phyloP scores from a whole-genome alignment of 2,329 filamentous ascomycete species.

The Helotiales sp. region DNA sequence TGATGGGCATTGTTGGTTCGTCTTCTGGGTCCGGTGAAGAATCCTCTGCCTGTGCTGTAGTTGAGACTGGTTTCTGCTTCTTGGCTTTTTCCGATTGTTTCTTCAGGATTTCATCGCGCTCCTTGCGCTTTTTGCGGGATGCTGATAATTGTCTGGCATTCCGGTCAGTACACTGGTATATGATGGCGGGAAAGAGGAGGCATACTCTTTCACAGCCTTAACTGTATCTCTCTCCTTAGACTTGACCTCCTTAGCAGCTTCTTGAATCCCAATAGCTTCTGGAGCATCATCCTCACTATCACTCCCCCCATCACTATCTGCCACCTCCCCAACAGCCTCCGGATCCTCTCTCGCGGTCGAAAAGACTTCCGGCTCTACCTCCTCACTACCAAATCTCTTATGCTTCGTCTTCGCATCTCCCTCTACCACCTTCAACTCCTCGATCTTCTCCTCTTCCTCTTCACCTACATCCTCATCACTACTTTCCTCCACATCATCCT shows the following conservation, averaged over 20 bases:
- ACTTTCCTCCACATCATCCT: conserved; percentile 22
- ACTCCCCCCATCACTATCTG: conserved; percentile 12
- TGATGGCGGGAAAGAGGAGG: conserved; percentile 12
- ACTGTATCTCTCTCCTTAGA: conserved; percentile 34
- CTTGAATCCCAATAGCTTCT: conserved; percentile 38
- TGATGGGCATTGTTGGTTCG: background rate
- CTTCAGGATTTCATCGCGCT: conserved; percentile 36
- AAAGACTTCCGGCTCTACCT: conserved; percentile 26
- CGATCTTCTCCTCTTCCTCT: background rate
- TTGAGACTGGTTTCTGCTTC: conserved; percentile 30
- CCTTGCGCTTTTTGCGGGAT: conserved; percentile 40
- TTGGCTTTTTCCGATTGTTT: conserved; percentile 37
- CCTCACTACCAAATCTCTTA: conserved; percentile 36
- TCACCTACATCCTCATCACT: conserved; percentile 11
- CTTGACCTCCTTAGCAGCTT: conserved; percentile 33
- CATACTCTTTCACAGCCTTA: conserved; percentile 40
- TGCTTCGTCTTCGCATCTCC: conserved; percentile 28
- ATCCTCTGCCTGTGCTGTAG: background rate
- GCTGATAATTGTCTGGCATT: conserved; percentile 34
- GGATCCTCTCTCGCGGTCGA: conserved; percentile 18
- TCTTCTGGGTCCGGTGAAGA: conserved; percentile 8
- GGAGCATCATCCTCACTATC: conserved; percentile 43
- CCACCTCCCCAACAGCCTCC: background rate
- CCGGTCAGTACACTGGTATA: conserved; percentile 18
- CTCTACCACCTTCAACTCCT: background rate